A percentile compares a stretch with the other conserved stretches of the same genome.
Conservation (phyloP, 2,329 filamentous ascomycete species). For the Aureobasidium subglaciale region DNA sequence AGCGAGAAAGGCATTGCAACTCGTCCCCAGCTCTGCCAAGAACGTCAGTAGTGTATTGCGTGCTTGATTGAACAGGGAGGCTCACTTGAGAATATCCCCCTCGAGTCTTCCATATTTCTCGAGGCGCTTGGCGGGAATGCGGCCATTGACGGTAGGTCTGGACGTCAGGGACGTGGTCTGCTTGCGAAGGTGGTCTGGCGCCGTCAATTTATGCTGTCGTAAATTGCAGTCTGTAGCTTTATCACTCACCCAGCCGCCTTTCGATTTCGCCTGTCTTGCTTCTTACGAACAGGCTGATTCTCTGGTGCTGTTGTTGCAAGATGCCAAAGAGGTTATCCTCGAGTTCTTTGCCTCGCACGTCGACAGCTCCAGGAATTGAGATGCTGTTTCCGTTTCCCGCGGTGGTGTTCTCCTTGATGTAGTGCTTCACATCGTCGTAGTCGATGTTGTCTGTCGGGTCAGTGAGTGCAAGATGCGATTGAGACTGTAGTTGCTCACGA, state of each 20-base stretch:
- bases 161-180: slow-evolving; percentile 11
- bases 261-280: slow-evolving; percentile 76
- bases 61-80: neutral
- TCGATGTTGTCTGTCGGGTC: slow-evolving; percentile 66
- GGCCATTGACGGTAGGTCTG: slow-evolving; percentile 18
- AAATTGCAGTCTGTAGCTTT: neutral
- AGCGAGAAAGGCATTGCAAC: slow-evolving; percentile 62
- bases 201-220: neutral
- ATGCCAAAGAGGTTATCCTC: slow-evolving; percentile 66
- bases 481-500: slow-evolving; percentile 42
- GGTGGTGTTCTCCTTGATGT: slow-evolving; percentile 75
- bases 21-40: slow-evolving; percentile 57
- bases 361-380: slow-evolving; percentile 62
- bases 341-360: slow-evolving; percentile 53
- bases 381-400: slow-evolving; percentile 62
- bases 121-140: slow-evolving; percentile 39
- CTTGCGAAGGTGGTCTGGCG: slow-evolving; percentile 15
- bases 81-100: slow-evolving; percentile 40
- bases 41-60: slow-evolving; percentile 2
- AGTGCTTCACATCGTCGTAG: slow-evolving; percentile 78
- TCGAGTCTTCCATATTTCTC: slow-evolving; percentile 46
- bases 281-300: slow-evolving; percentile 68
- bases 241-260: slow-evolving; percentile 55
- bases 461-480: neutral
- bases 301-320: slow-evolving; percentile 66